Base-by-base conservation (phyloP, 768 basidiomycete species). In the Saitozyma sp. region DNA sequence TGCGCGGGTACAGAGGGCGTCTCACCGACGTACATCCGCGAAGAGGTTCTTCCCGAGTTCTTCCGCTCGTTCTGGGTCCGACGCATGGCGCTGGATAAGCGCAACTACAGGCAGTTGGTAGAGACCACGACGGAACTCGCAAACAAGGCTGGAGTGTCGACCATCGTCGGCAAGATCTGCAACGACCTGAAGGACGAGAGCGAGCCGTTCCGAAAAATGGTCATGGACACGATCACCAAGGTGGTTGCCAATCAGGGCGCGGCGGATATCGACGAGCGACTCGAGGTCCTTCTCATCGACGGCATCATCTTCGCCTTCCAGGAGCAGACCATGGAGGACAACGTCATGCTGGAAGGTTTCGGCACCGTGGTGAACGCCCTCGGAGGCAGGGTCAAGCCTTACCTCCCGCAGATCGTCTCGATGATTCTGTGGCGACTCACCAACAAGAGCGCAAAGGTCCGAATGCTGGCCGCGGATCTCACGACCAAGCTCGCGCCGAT, bases 261-360 rank as follows among this genome's bases (percentile, higher is more conserved):
- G n/a, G 91, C 95, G 0, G 95, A 98, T 75, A 90, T 98, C 54
- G 96, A 98, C 74, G 95, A 98, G 80, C 85, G 94, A 58, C 84
- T 99, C 49, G 95, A 99, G 80, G 87, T 94, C 39, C 86, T 91
- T 59, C 86, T 99, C 11, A 91, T 98, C 37, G 96, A 99, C 73
- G 95, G 96, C 43, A 98, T 99, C 81, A 97, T 98, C 80, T 97
- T 95, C 77, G 89, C 96, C 14, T 99, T 99, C 91, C 95, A 98
- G 80, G 95, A 98, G 82, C 96, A 99, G 80, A 97, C 95, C 2
- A 91, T 92, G 8, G 96, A 99, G 79, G 96, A 99, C 73, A 93
- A 93, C 76, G 94, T 98, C 76, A 98, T 99, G 95, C 82, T 99
- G 65, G 95, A 99, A 66, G 95, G 96, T 20, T 98, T 99, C 70